A percentile compares a stretch with the other conserved stretches of the same genome.
These are phyloP conservation scores for Physcomitrellopsis africana DNA, from an alignment of 225 moss, liverwort and hornwort species.

Conservation along the genomic window DNA sequence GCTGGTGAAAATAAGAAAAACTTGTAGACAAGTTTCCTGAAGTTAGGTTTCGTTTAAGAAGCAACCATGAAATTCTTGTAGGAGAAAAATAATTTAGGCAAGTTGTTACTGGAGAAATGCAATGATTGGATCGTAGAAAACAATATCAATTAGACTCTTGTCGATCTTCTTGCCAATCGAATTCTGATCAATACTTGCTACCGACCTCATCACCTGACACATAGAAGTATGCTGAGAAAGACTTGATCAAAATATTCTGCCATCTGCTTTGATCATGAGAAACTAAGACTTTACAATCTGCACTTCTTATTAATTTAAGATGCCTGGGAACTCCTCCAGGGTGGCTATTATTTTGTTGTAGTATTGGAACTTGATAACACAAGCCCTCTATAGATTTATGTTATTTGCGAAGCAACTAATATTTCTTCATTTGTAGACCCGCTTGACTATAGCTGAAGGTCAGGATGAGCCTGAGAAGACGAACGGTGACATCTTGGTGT, in stretches of 20 bases:
- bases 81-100: too few species aligned
- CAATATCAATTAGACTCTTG: neutral
- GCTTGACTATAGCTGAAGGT: constrained; percentile 86
- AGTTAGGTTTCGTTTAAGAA: too few species aligned
- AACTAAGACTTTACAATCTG: constrained; percentile 7
- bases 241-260: neutral
- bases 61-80: too few species aligned
- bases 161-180: neutral
- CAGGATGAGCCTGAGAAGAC: constrained; percentile 67
- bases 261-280: neutral
- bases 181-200: neutral
- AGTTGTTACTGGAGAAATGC: neutral
- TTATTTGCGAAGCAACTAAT: constrained; percentile 30
- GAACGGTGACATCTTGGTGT: constrained; percentile 85
- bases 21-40: too few species aligned
- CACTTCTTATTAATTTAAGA: neutral
- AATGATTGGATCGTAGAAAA: neutral
- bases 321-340: too few species aligned
- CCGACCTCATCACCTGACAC: neutral
- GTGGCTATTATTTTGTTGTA: constrained; percentile 6
- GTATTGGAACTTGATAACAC: constrained; percentile 4
- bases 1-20: neutral
- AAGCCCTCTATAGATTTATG: neutral
- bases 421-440: constrained; percentile 59
- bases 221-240: neutral